A percentile compares a stretch with the other conserved stretches of the same genome.
Evolutionary conservation across 192 early-diverging fungal species (phyloP).

Genomic region (Paraglomus occultum): DNA sequence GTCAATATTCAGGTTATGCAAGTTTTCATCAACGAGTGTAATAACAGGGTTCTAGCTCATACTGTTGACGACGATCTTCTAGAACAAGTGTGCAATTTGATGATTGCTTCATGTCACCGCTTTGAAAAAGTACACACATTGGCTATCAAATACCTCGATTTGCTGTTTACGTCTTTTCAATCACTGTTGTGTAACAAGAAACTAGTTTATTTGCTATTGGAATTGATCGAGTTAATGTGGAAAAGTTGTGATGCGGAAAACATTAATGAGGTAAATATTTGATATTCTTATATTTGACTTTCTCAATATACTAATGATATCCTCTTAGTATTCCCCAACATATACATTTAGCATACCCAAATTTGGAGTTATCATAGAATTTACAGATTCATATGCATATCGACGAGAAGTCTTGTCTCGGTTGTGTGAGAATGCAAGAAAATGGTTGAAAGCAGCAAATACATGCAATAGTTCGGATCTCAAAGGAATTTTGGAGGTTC

Average conservation of each 20-base stretch:
- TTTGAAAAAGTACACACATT: conserved; percentile 65
- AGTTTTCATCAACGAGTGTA: conserved; percentile 52
- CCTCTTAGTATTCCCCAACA: conserved; percentile 57
- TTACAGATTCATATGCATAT: conserved; percentile 72
- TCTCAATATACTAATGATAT: background rate
- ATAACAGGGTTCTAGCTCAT: conserved; percentile 47
- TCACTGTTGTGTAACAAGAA: conserved; percentile 75
- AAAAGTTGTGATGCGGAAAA: conserved; percentile 73
- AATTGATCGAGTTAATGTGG: conserved; percentile 82
- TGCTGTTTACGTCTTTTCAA: conserved; percentile 64
- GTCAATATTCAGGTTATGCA: conserved; percentile 36
- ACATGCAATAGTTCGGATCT: conserved; percentile 68
- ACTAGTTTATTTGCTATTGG: conserved; percentile 70
- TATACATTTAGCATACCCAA: conserved; percentile 66
- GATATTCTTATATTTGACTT: background rate
- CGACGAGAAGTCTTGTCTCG: conserved; percentile 63
- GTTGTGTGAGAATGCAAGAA: conserved; percentile 58
- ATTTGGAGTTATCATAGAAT: conserved; percentile 61
- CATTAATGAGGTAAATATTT: conserved; percentile 55
- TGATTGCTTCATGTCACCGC: conserved; percentile 67
- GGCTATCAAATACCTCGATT: conserved; percentile 61
- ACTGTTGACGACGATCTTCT: conserved; percentile 50
- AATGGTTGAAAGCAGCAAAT: conserved; percentile 65
- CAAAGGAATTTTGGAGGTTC: conserved; percentile 45
- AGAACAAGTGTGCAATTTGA: conserved; percentile 59